Evolutionary conservation across 805 yeast species (phyloP).

Genomic region (Sugiyamaella americana): DNA sequence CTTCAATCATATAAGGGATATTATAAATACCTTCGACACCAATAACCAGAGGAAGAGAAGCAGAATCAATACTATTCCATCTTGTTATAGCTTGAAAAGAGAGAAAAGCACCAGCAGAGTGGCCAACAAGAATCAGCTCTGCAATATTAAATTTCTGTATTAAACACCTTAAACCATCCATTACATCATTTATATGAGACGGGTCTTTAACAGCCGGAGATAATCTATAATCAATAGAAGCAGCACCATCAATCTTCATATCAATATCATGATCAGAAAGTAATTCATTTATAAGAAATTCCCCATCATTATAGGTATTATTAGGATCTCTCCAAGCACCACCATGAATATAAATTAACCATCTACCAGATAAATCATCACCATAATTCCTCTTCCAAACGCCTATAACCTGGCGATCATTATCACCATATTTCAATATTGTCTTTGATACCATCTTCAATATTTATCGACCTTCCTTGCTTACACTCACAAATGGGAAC

Average conservation of each 20-base stretch:
- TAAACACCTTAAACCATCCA: conserved; percentile 36
- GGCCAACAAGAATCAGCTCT: conserved; percentile 49
- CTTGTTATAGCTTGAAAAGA: conserved; percentile 41
- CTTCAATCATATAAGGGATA: conserved; percentile 43
- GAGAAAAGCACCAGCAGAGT: conserved; percentile 75
- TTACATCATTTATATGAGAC: conserved; percentile 50
- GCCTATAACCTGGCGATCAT: conserved; percentile 1
- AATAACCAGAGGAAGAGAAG: conserved; percentile 12
- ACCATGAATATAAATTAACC: conserved; percentile 65
- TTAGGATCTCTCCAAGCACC: conserved; percentile 81
- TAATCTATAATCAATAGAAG: conserved; percentile 57
- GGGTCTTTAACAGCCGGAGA: conserved; percentile 63
- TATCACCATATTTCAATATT: neutral
- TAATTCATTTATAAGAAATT: conserved; percentile 28
- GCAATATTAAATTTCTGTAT: conserved; percentile 24
- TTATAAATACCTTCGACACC: conserved; percentile 67
- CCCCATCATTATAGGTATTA: conserved; percentile 55
- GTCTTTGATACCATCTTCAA: too few species aligned
- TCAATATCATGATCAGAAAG: conserved; percentile 20
- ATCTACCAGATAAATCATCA: conserved; percentile 7
- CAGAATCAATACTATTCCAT: neutral
- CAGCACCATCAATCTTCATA: conserved; percentile 19
- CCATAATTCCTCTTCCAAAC: neutral
- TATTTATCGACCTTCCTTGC: too few species aligned
- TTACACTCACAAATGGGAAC: too few species aligned